Evolutionary conservation across 192 early-diverging fungal genomes (phyloP).

Genomic region (Tieghemiomyces parasiticus): DNA sequence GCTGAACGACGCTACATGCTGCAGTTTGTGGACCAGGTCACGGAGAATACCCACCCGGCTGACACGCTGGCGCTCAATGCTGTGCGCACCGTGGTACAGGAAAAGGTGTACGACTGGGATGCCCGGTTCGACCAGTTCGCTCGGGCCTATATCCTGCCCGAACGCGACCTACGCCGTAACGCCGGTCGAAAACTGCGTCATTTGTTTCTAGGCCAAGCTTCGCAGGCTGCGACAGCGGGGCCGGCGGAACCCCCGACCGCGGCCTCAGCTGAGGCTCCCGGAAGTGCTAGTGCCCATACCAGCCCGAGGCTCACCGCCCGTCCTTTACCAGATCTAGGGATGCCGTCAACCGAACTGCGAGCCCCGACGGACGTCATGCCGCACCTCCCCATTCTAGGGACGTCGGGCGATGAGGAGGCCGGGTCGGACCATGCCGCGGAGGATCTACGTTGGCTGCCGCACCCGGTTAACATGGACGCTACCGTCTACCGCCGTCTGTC

Average conservation of each 20-base stretch:
- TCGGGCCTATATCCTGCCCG: constrained; percentile 63
- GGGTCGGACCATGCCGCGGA: background rate
- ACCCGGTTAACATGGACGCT: constrained; percentile 4
- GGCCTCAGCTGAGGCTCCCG: background rate
- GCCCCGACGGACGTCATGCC: background rate
- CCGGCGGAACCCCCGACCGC: too few species aligned
- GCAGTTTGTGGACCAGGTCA: constrained; percentile 71
- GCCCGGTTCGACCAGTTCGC: constrained; percentile 66
- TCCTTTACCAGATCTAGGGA: background rate
- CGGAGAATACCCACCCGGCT: constrained; percentile 52
- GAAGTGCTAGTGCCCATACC: background rate
- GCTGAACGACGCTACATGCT: constrained; percentile 69
- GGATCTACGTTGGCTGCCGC: background rate
- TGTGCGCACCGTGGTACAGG: constrained; percentile 58
- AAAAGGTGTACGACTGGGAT: constrained; percentile 74
- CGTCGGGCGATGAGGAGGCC: constrained; percentile 23
- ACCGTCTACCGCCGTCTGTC: background rate
- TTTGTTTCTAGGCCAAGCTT: constrained; percentile 1
- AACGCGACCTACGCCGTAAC: constrained; percentile 48
- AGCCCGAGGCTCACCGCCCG: background rate
- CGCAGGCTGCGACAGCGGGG: constrained; percentile 1
- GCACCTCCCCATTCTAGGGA: constrained; percentile 10
- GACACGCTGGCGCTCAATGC: constrained; percentile 73
- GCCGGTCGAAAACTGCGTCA: constrained; percentile 6
- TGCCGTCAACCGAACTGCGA: background rate